These are phyloP conservation scores for Phytopythium helicoides DNA, from an alignment of 352 stramenopile genomes.

Conservation along the genomic window DNA sequence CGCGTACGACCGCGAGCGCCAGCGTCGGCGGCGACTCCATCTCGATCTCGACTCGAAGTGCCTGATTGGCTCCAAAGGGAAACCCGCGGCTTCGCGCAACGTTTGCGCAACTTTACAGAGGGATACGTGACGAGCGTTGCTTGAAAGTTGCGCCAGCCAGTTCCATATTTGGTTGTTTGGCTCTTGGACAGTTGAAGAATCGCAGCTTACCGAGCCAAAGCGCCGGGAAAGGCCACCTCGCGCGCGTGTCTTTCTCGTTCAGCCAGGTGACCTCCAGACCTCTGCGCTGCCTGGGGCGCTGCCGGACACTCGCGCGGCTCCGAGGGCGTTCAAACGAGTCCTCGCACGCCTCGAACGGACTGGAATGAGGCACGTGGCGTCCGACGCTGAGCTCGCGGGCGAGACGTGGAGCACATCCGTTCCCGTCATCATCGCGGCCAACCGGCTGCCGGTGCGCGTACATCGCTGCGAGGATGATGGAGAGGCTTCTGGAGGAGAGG, in stretches of 20 bases:
- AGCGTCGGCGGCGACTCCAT: slow-evolving; percentile 5
- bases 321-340: neutral
- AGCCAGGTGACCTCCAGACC: too few species aligned
- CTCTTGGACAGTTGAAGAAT: neutral
- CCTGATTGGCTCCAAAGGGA: too few species aligned
- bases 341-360: neutral
- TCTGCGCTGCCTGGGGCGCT: neutral
- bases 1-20: slow-evolving; percentile 17
- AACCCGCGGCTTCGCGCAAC: too few species aligned
- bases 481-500: slow-evolving; percentile 1
- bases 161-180: neutral
- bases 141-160: slow-evolving; percentile 6
- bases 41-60: too few species aligned
- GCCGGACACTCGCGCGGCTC: neutral
- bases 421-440: slow-evolving; percentile 72
- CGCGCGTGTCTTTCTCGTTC: too few species aligned
- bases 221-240: too few species aligned
- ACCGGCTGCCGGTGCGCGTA: slow-evolving; percentile 58
- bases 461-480: slow-evolving; percentile 9
- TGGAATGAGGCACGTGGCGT: neutral
- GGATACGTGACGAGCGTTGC: too few species aligned
- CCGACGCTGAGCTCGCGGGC: slow-evolving; percentile 3
- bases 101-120: too few species aligned
- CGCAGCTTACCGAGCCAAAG: too few species aligned
- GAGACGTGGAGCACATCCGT: slow-evolving; percentile 52